These are phyloP conservation scores for Furcasterigmium sp. DNA, from an alignment of 2,329 filamentous ascomycete genomes.

Conservation along the genomic window DNA sequence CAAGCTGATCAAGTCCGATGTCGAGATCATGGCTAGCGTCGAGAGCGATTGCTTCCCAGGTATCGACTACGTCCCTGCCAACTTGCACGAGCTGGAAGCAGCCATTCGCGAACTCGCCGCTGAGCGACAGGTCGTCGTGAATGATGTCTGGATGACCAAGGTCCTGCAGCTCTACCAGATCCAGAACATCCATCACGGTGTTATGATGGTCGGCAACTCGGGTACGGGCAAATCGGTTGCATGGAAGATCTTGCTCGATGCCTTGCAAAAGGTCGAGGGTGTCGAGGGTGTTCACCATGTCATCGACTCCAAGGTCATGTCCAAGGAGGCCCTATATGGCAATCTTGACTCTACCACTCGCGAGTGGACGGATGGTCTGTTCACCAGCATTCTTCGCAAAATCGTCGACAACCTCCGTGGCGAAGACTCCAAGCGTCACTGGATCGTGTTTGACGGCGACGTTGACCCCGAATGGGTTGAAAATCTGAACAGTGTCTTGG, in stretches of 20 bases:
- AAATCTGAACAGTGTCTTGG: conserved; percentile 97
- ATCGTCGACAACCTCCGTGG: conserved; percentile 98
- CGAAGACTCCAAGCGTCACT: conserved; percentile 93
- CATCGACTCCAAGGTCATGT: conserved; percentile 99
- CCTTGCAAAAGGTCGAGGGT: conserved; percentile 83
- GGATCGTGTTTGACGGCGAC: conserved; percentile 99
- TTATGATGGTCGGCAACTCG: conserved; percentile 99
- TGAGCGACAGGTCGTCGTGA: conserved; percentile 83
- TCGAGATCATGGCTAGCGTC: conserved; percentile 79
- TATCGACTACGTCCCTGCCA: conserved; percentile 86
- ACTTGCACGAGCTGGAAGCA: conserved; percentile 70
- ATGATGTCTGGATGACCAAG: conserved; percentile 96
- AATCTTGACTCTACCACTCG: conserved; percentile 93
- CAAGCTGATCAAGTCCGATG: conserved; percentile 90
- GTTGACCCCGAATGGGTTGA: conserved; percentile 99
- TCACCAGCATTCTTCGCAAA: conserved; percentile 95
- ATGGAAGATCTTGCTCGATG: conserved; percentile 89
- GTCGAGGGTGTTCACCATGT: conserved; percentile 94
- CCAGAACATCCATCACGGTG: conserved; percentile 95
- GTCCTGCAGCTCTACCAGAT: conserved; percentile 97
- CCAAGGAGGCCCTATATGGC: conserved; percentile 94
- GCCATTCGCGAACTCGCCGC: conserved; percentile 79
- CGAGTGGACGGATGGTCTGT: conserved; percentile 98
- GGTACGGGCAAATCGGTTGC: conserved; percentile 96
- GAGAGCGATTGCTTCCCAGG: conserved; percentile 87